These are phyloP conservation scores for Stropharia rugosoannulata DNA, from an alignment of 768 basidiomycete species.

Conservation along the genomic window DNA sequence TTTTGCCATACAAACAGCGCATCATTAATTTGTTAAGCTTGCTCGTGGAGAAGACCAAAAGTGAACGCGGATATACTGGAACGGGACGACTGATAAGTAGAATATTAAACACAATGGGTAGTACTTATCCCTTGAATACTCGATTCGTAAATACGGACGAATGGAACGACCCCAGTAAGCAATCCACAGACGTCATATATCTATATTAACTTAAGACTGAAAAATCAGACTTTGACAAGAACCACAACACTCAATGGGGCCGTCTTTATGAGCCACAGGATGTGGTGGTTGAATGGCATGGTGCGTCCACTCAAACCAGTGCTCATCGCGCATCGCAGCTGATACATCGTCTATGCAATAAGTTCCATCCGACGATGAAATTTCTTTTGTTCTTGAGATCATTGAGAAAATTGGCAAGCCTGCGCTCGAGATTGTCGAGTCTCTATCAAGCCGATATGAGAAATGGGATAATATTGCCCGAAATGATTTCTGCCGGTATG, in stretches of 20 bases:
- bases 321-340: background rate
- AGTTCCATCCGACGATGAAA: constrained; percentile 70
- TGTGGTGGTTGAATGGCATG: constrained; percentile 87
- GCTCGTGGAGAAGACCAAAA: constrained; percentile 78
- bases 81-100: constrained; percentile 77
- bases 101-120: constrained; percentile 70
- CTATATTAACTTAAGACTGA: constrained; percentile 7
- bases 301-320: constrained; percentile 33
- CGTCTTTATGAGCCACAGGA: constrained; percentile 74
- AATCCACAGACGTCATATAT: background rate
- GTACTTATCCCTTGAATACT: constrained; percentile 74
- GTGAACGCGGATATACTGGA: constrained; percentile 84
- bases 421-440: constrained; percentile 64
- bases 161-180: constrained; percentile 74
- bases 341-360: constrained; percentile 2
- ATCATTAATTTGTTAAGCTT: constrained; percentile 62
- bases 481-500: constrained; percentile 83
- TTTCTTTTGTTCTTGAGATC: constrained; percentile 78
- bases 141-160: constrained; percentile 82
- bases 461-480: constrained; percentile 67
- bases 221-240: constrained; percentile 54
- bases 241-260: constrained; percentile 77
- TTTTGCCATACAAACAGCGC: constrained; percentile 66
- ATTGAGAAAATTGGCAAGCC: constrained; percentile 68
- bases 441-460: constrained; percentile 50